phyloP scores from a whole-genome alignment of 2,329 filamentous ascomycete species.

The Cryphonectria carpinicola region DNA sequence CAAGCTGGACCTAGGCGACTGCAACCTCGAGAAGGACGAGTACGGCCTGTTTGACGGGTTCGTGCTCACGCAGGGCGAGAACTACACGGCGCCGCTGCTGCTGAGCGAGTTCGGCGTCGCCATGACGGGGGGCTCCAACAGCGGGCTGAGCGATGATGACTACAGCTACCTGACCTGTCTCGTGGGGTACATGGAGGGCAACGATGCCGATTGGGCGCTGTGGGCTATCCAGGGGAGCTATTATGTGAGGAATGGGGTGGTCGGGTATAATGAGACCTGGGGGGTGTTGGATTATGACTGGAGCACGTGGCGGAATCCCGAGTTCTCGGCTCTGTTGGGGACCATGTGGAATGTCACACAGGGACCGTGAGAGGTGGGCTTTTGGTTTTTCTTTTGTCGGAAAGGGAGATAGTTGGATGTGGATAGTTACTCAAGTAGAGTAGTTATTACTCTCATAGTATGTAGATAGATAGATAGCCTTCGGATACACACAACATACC shows the following conservation, averaged over 20 bases:
- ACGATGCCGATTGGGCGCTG: constrained; percentile 63
- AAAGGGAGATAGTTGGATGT: background rate
- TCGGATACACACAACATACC: background rate
- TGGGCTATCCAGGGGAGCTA: constrained; percentile 64
- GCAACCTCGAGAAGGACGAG: constrained; percentile 45
- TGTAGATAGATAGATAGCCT: background rate
- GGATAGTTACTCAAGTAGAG: background rate
- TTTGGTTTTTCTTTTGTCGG: too few relatives aligned
- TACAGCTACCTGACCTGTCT: constrained; percentile 56
- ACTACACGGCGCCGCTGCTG: constrained; percentile 58
- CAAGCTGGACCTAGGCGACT: constrained; percentile 46
- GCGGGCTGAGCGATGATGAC: constrained; percentile 49
- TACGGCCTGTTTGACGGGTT: constrained; percentile 57
- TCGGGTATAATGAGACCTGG: constrained; percentile 58
- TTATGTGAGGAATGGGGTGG: constrained; percentile 54
- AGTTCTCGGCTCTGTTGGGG: constrained; percentile 40
- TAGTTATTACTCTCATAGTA: too few relatives aligned
- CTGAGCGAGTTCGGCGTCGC: constrained; percentile 63
- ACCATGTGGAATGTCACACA: constrained; percentile 47
- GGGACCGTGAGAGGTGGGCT: constrained; percentile 38
- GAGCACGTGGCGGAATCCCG: constrained; percentile 47
- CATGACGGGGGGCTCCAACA: constrained; percentile 45
- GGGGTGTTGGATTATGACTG: constrained; percentile 47
- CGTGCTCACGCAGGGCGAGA: constrained; percentile 51
- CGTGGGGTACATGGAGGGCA: constrained; percentile 54